Conservation (phyloP, 805 yeast species). For the Zygotorulaspora florentina region DNA sequence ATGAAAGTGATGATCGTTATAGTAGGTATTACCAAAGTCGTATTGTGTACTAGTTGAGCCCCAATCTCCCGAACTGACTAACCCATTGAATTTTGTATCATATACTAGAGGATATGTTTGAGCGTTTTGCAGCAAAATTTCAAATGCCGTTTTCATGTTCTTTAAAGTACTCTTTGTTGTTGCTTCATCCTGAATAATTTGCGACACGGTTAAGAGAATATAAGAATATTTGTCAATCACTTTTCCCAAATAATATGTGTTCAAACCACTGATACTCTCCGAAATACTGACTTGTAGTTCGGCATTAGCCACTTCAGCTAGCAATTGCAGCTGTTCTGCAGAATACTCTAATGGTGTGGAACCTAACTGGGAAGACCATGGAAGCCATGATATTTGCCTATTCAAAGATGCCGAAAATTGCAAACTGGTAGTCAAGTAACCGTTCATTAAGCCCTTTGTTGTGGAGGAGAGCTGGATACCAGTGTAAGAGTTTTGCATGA, state of each 20-base stretch:
- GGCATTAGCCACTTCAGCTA: conserved; percentile 44
- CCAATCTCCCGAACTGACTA: conserved; percentile 44
- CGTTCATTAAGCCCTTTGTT: conserved; percentile 50
- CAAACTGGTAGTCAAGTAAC: conserved; percentile 39
- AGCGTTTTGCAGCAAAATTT: conserved; percentile 37
- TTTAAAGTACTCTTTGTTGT: conserved; percentile 37
- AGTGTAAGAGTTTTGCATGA: conserved; percentile 34
- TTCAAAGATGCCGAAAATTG: conserved; percentile 39
- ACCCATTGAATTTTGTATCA: conserved; percentile 53
- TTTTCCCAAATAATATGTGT: conserved; percentile 52
- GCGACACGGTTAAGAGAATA: conserved; percentile 48
- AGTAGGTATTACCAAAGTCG: conserved; percentile 70
- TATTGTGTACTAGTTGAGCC: conserved; percentile 43
- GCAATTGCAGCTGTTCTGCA: conserved; percentile 40
- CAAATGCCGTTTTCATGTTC: conserved; percentile 43
- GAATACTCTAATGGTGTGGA: conserved; percentile 38
- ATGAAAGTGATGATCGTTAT: conserved; percentile 86
- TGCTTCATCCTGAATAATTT: conserved; percentile 43
- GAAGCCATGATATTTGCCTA: conserved; percentile 41
- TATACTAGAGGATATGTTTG: conserved; percentile 49
- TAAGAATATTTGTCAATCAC: conserved; percentile 54
- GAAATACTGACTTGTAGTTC: conserved; percentile 48
- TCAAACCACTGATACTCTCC: conserved; percentile 37
- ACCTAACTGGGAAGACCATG: conserved; percentile 39
- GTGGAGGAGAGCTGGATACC: conserved; percentile 44